These are phyloP conservation scores for Xerocomellus chrysenteron DNA, from an alignment of 768 basidiomycete species.

Conservation along the genomic window DNA sequence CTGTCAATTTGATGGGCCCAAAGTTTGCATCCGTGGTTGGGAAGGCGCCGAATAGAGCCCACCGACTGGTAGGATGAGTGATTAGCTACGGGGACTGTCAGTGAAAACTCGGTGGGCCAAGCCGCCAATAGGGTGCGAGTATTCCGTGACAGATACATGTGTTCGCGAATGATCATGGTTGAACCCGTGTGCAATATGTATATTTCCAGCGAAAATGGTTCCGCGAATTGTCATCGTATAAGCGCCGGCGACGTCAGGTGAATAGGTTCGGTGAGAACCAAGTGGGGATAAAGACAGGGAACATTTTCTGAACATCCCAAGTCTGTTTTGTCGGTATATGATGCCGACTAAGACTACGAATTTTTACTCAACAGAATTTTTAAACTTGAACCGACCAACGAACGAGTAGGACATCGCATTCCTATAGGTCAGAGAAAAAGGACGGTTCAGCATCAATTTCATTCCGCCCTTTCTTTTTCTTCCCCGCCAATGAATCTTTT, in stretches of 20 bases:
- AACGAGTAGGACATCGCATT: background rate
- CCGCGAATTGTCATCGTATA: too few relatives aligned
- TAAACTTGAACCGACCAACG: background rate
- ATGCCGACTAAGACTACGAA: background rate
- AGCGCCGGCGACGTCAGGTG: background rate
- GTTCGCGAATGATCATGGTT: background rate
- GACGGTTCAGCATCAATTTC: slow-evolving; percentile 54
- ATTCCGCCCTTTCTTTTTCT: slow-evolving; percentile 61
- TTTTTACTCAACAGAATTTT: background rate
- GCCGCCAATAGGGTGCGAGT: background rate
- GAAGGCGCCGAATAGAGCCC: background rate
- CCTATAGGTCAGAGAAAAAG: slow-evolving; percentile 67
- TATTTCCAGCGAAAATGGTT: too few relatives aligned
- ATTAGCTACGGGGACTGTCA: background rate
- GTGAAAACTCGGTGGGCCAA: background rate
- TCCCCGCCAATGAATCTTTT: slow-evolving; percentile 46
- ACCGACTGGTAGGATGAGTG: background rate
- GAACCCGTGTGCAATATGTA: background rate
- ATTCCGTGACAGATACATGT: background rate
- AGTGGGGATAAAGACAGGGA: background rate
- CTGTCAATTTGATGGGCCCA: background rate
- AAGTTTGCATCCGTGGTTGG: background rate
- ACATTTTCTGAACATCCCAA: too few relatives aligned
- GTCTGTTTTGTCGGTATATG: background rate
- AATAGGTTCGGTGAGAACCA: background rate